A percentile compares a stretch with the other conserved stretches of the same genome.
Evolutionary conservation across 176 grass and related monocot species (phyloP).

Genomic region (Typha latifolia): DNA sequence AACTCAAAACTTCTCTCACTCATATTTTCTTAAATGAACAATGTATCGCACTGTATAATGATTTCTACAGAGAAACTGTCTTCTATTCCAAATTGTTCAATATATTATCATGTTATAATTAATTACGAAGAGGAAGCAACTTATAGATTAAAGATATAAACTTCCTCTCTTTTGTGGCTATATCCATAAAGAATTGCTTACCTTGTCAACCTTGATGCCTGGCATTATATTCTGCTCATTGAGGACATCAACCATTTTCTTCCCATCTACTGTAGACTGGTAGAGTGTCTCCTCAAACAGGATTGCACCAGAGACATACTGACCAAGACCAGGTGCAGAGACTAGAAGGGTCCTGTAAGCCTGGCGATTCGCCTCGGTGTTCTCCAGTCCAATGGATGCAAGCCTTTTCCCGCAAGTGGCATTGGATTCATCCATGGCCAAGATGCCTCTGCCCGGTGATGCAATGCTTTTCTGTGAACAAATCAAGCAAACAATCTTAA

Average conservation of each 20-base stretch:
- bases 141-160: no score
- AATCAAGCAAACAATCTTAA: constrained; percentile 7
- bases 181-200: constrained; percentile 7
- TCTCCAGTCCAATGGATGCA: constrained; percentile 85
- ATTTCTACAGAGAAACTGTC: no score
- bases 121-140: no score
- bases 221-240: constrained; percentile 64
- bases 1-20: no score
- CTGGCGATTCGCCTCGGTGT: constrained; percentile 96
- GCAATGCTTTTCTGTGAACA: constrained; percentile 80
- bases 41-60: no score
- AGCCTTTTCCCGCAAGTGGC: constrained; percentile 98
- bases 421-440: constrained; percentile 98
- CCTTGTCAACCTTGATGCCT: constrained; percentile 99
- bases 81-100: no score
- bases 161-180: no score
- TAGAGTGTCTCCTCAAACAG: constrained; percentile 99
- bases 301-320: constrained; percentile 95
- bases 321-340: constrained; percentile 54
- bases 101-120: no score
- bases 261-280: constrained; percentile 86
- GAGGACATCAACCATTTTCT: constrained; percentile 94
- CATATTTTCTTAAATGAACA: no score
- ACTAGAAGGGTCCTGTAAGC: constrained; percentile 92
- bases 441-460: constrained; percentile 85